Evolutionary conservation across 768 basidiomycete genomes (phyloP).

Genomic region (Naganishia antarctica): DNA sequence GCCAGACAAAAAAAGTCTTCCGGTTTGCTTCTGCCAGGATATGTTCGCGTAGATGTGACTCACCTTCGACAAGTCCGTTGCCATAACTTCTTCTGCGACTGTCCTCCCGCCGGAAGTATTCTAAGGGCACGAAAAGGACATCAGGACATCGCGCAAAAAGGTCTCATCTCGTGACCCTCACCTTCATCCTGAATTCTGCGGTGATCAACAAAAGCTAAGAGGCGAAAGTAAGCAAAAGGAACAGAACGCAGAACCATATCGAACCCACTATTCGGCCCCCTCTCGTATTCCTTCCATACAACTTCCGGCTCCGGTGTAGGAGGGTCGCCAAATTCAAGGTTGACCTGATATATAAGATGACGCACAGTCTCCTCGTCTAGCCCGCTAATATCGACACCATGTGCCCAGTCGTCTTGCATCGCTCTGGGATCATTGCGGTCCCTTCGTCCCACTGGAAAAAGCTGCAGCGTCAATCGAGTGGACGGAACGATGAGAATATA

Average conservation of each 20-base stretch:
- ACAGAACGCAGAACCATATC: not conserved
- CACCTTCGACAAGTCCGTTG: slow-evolving; percentile 9
- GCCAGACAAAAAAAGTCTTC: not conserved
- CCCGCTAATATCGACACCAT: slow-evolving; percentile 18
- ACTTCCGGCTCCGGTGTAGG: slow-evolving; percentile 13
- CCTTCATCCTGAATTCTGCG: slow-evolving; percentile 12
- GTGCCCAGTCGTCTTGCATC: slow-evolving; percentile 22
- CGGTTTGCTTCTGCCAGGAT: not conserved
- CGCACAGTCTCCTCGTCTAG: slow-evolving; percentile 16
- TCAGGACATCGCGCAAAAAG: not conserved
- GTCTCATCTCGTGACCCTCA: slow-evolving; percentile 2
- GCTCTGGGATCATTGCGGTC: slow-evolving; percentile 9
- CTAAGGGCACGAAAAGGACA: not conserved
- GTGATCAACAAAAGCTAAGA: slow-evolving; percentile 1
- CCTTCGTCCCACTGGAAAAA: slow-evolving; percentile 12
- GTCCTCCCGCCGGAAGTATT: not conserved
- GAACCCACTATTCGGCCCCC: not conserved
- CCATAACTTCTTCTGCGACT: slow-evolving; percentile 2
- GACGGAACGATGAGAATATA: not conserved
- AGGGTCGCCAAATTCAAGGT: slow-evolving; percentile 18
- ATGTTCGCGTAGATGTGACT: not conserved
- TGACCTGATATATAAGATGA: slow-evolving; percentile 20
- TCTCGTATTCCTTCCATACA: slow-evolving; percentile 12
- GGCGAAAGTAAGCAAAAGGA: not conserved
- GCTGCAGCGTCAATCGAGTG: not conserved